Conservation (phyloP, 495 filamentous ascomycete genomes). For the Tuber melanosporum region DNA sequence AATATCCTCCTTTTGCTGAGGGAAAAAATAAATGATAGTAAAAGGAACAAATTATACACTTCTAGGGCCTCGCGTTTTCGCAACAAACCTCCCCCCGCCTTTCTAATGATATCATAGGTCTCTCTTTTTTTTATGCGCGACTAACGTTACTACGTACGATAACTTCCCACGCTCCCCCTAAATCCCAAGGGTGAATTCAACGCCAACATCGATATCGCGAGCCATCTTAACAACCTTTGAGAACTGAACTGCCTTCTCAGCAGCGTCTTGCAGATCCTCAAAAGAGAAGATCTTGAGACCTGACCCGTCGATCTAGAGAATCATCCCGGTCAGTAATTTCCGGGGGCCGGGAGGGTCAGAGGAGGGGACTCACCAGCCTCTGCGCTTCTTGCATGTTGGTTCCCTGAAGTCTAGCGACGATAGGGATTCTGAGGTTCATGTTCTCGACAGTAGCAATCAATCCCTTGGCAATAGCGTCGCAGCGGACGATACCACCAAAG, state of each 20-base stretch:
- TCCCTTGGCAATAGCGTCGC: constrained; percentile 94
- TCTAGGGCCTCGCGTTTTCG: neutral
- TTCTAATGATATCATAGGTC: neutral
- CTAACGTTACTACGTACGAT: constrained; percentile 19
- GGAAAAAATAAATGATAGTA: neutral
- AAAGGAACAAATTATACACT: neutral
- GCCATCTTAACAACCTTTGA: constrained; percentile 99
- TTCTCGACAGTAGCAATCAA: constrained; percentile 87
- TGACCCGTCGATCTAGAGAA: constrained; percentile 76
- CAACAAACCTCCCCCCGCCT: neutral
- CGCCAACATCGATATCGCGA: constrained; percentile 94
- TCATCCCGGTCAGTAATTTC: neutral
- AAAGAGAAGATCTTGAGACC: constrained; percentile 99
- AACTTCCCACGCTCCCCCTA: constrained; percentile 44
- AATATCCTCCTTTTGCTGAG: neutral
- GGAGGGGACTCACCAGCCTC: constrained; percentile 56
- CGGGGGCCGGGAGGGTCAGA: neutral
- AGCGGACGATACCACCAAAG: constrained; percentile 97
- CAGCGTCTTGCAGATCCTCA: constrained; percentile 92
- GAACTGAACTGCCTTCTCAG: constrained; percentile 97
- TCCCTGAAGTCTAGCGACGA: constrained; percentile 92
- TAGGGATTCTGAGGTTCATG: constrained; percentile 91
- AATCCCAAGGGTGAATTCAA: constrained; percentile 95
- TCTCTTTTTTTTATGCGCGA: constrained; percentile 1
- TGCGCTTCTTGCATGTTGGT: constrained; percentile 97